Evolutionary conservation across 2,329 filamentous ascomycete species (phyloP).

Genomic region (Botrytis aclada): DNA sequence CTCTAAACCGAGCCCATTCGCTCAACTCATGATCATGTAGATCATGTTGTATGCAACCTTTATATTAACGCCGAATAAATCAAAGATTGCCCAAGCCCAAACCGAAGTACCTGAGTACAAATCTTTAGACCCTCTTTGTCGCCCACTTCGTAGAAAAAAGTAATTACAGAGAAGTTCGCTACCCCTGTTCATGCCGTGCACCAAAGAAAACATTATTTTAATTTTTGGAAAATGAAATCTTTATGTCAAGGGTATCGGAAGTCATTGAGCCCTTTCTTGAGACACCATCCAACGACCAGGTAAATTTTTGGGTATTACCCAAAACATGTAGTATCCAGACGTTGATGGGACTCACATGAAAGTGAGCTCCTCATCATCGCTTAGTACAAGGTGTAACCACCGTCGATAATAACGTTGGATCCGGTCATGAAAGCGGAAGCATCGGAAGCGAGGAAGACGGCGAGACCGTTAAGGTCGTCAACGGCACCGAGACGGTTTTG

Average conservation of each 20-base stretch:
- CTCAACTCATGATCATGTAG: constrained; percentile 10
- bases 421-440: constrained; percentile 76
- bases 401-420: constrained; percentile 51
- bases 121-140: constrained; percentile 3
- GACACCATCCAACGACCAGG: background rate
- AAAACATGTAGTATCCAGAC: constrained; percentile 14
- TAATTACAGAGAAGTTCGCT: constrained; percentile 9
- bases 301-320: background rate
- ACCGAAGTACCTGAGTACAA: background rate
- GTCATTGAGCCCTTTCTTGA: background rate
- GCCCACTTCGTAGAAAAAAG: background rate
- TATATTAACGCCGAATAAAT: constrained; percentile 8
- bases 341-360: background rate
- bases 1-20: constrained; percentile 1
- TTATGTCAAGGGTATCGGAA: constrained; percentile 10
- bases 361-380: constrained; percentile 26
- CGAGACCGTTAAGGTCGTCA: constrained; percentile 74
- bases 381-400: constrained; percentile 37
- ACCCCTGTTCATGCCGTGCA: background rate
- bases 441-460: constrained; percentile 72
- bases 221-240: constrained; percentile 11
- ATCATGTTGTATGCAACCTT: background rate
- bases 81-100: constrained; percentile 3
- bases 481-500: constrained; percentile 70
- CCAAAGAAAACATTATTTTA: constrained; percentile 10